A percentile compares a stretch with the other conserved stretches of the same genome.
These are phyloP conservation scores for Apiotrichum mycotoxinovorans DNA, from an alignment of 1,284 basidiomycete species.

Conservation along the genomic window DNA sequence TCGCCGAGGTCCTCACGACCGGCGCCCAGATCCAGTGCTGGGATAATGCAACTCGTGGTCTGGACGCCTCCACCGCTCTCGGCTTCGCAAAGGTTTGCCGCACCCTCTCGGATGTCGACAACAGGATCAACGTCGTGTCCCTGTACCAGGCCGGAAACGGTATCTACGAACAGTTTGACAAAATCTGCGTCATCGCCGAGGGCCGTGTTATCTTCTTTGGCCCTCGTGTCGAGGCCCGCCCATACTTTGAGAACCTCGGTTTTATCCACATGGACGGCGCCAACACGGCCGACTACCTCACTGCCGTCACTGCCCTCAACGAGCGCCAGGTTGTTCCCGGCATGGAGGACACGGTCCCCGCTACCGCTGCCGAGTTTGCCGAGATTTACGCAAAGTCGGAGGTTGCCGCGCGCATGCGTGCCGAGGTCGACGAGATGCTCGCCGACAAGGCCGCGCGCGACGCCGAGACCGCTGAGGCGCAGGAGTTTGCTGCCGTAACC, in stretches of 20 bases:
- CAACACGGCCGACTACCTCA: conserved; percentile 60
- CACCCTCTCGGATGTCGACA: conserved; percentile 70
- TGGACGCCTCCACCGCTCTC: conserved; percentile 81
- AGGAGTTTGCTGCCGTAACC: conserved; percentile 23
- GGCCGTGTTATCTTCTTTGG: conserved; percentile 81
- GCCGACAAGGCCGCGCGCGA: conserved; percentile 20
- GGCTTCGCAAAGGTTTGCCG: conserved; percentile 71
- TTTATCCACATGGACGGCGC: conserved; percentile 56
- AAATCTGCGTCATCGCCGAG: conserved; percentile 62
- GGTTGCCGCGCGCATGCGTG: conserved; percentile 30
- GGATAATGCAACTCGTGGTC: conserved; percentile 58
- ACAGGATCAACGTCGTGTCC: conserved; percentile 71
- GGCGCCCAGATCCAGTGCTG: conserved; percentile 61
- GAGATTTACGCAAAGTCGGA: conserved; percentile 32
- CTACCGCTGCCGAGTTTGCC: conserved; percentile 60
- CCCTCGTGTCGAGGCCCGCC: conserved; percentile 64
- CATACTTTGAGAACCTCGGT: conserved; percentile 74
- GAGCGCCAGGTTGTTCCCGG: conserved; percentile 58
- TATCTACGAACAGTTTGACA: conserved; percentile 57
- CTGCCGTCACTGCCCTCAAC: conserved; percentile 57
- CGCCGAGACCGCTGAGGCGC: conserved; percentile 23
- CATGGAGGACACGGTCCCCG: conserved; percentile 54
- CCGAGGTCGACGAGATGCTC: conserved; percentile 37
- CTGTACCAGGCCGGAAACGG: conserved; percentile 66
- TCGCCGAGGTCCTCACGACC: conserved; percentile 64